Evolutionary conservation across 1,284 basidiomycete genomes (phyloP).

Genomic region (Afroboletus lepidellus): DNA sequence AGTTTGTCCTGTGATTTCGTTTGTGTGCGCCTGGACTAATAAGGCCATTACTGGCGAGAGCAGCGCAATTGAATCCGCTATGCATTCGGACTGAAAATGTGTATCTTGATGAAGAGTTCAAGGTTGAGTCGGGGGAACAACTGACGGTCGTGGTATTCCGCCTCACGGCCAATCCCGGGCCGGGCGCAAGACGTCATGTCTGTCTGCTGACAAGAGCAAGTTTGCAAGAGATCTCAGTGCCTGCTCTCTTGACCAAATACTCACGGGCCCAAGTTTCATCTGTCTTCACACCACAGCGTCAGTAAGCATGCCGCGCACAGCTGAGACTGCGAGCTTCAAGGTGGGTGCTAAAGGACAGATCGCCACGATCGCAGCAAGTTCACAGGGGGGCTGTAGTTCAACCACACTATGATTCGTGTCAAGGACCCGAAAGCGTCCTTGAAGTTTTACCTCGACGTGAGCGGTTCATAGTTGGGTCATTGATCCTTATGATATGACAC

Average conservation of each 20-base stretch:
- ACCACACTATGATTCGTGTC: conserved; percentile 89
- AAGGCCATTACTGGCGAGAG: not conserved
- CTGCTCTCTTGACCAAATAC: conserved; percentile 11
- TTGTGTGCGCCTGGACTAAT: not conserved
- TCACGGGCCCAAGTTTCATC: not conserved
- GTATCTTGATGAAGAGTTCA: no score
- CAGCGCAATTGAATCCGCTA: not conserved
- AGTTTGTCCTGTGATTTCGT: not conserved
- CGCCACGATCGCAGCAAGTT: not conserved
- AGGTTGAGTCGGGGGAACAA: no score
- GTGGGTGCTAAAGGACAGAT: conserved; percentile 31
- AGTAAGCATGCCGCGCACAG: conserved; percentile 56
- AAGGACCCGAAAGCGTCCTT: conserved; percentile 84
- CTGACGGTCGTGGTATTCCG: no score
- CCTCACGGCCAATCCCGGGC: no score
- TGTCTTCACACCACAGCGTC: conserved; percentile 9
- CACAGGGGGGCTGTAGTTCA: conserved; percentile 54
- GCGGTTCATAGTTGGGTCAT: conserved; percentile 12
- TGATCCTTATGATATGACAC: conserved; percentile 7
- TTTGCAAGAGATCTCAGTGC: no score
- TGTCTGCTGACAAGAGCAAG: no score
- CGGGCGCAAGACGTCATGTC: not conserved
- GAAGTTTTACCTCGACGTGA: conserved; percentile 71
- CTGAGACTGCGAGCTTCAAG: conserved; percentile 67
- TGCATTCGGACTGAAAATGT: no score